A percentile compares a stretch with the other conserved stretches of the same genome.
Conservation (phyloP, 2,329 filamentous ascomycete genomes). For the Ambrosiella cleistominuta region DNA sequence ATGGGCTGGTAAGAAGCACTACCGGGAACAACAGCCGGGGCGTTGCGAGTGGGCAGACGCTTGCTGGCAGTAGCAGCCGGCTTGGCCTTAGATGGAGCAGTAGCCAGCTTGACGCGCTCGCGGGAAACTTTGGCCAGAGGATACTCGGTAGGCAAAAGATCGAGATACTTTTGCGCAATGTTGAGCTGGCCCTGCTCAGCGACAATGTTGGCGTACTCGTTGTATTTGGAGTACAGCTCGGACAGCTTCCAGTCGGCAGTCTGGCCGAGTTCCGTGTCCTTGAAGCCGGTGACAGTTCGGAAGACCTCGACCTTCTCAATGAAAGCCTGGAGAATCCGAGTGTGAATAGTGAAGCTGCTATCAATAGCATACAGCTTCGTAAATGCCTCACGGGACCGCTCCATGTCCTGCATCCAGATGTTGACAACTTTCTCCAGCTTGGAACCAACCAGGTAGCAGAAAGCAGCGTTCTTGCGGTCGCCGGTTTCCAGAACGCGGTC, state of each 20-base stretch:
- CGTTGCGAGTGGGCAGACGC: slow-evolving; percentile 5
- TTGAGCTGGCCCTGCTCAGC: slow-evolving; percentile 75
- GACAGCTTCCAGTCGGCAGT: slow-evolving; percentile 75
- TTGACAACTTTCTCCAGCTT: slow-evolving; percentile 93
- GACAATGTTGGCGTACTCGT: slow-evolving; percentile 90
- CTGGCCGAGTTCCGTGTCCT: slow-evolving; percentile 56
- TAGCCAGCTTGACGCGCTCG: slow-evolving; percentile 70
- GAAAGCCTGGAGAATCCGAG: slow-evolving; percentile 72
- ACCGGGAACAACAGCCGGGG: slow-evolving; percentile 20
- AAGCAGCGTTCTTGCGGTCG: slow-evolving; percentile 74
- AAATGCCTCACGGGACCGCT: slow-evolving; percentile 62
- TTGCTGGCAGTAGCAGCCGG: slow-evolving; percentile 16
- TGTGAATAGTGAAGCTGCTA: slow-evolving; percentile 82
- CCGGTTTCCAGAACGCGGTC: slow-evolving; percentile 71
- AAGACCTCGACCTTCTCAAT: slow-evolving; percentile 98
- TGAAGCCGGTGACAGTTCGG: slow-evolving; percentile 81
- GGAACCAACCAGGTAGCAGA: slow-evolving; percentile 90
- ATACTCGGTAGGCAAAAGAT: slow-evolving; percentile 68
- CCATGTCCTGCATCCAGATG: slow-evolving; percentile 83
- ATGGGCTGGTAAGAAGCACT: slow-evolving; percentile 18
- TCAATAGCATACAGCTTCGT: slow-evolving; percentile 52
- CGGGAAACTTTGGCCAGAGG: slow-evolving; percentile 75
- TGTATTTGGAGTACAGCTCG: slow-evolving; percentile 81
- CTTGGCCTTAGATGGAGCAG: slow-evolving; percentile 27
- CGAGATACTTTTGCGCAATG: slow-evolving; percentile 78